Evolutionary conservation across 2,329 filamentous ascomycete genomes (phyloP), one percentile per base, ranked within the genome.

Genomic region (Diaporthe humulicola): DNA sequence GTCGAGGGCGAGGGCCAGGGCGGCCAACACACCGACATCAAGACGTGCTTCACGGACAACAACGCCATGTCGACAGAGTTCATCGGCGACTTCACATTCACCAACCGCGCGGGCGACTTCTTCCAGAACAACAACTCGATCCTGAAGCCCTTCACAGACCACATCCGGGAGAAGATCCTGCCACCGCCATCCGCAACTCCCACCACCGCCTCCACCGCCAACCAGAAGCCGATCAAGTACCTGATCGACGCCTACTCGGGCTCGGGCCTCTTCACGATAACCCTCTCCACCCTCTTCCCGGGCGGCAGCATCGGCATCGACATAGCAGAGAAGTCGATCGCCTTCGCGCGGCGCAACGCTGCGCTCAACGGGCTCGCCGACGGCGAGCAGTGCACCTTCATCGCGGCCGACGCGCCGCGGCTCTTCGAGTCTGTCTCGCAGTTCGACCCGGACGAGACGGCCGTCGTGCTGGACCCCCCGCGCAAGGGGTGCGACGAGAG

Each of bases 81-180:
- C 85, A 90, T 99, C 77, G 95, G 93, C 81, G 86, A 92, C 83
- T 97, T 93, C 86, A 87, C 92, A 81, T 98, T 99, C 86, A 93
- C 93, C 82, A 98, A 98, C 86, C 95, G 94, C 3, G 97, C 97
- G 15, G 96, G 96, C 75, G 92, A 95, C 70, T 99, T 99, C 87
- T 99, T 99, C 90, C 97, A 99, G 82, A 99, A 99, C 89, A 99
- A 99, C 90, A 98, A 98, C 88, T 97, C 95, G 73, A 98, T 99
- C 84, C 92, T 99, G 33, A 92, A 94, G 40, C 86, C 87, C 22
- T 98, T 98, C 85, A 98, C 95, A 19, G 89, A 91, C 78, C 98
- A 97, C 86, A 94, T 98, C 82, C 94, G 95, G 77, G 88, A 93
- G 50, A 90, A 93, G 83, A 94, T 96, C 80, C 87, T 96, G 2